Conservation (phyloP, 768 basidiomycete genomes). For the Lentinus tigrinus region DNA sequence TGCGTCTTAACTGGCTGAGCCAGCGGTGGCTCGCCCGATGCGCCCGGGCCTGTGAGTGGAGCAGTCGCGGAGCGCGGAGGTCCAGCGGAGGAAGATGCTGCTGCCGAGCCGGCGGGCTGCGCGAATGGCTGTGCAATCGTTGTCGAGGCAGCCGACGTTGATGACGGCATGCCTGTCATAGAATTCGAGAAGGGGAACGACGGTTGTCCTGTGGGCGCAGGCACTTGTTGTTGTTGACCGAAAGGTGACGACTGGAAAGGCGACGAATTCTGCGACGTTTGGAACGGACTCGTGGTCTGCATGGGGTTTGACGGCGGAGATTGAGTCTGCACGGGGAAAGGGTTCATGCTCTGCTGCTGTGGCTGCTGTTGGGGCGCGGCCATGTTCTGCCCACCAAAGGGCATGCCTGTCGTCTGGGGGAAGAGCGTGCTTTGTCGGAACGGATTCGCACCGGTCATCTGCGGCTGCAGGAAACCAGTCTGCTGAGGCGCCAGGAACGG, state of each 20-base stretch:
- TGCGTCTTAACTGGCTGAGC: slow-evolving; percentile 77
- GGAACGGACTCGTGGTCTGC: slow-evolving; percentile 54
- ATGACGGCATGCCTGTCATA: slow-evolving; percentile 4
- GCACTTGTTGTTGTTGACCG: slow-evolving; percentile 2
- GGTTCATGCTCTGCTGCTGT: slow-evolving; percentile 64
- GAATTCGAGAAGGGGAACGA: slow-evolving; percentile 15
- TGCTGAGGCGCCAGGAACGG: slow-evolving; percentile 55
- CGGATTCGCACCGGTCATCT: slow-evolving; percentile 44
- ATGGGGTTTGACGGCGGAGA: slow-evolving; percentile 51
- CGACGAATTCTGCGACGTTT: slow-evolving; percentile 29
- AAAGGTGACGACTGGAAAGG: slow-evolving; percentile 16
- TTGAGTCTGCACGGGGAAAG: slow-evolving; percentile 27
- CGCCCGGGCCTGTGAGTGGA: slow-evolving; percentile 49
- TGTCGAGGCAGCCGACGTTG: slow-evolving; percentile 10
- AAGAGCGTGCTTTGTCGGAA: slow-evolving; percentile 51
- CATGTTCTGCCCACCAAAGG: slow-evolving; percentile 14
- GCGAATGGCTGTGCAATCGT: slow-evolving; percentile 17
- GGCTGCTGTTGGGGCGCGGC: slow-evolving; percentile 41
- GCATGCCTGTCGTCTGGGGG: slow-evolving; percentile 35
- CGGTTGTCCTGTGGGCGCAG: slow-evolving; percentile 8
- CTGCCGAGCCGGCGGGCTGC: slow-evolving; percentile 18
- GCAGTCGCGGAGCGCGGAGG: slow-evolving; percentile 72
- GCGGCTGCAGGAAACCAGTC: slow-evolving; percentile 48
- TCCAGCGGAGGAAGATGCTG: slow-evolving; percentile 26
- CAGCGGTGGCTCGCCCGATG: slow-evolving; percentile 37